Evolutionary conservation across 169 alveolate genomes (phyloP).

Genomic region (Amoebophrya sp.): DNA sequence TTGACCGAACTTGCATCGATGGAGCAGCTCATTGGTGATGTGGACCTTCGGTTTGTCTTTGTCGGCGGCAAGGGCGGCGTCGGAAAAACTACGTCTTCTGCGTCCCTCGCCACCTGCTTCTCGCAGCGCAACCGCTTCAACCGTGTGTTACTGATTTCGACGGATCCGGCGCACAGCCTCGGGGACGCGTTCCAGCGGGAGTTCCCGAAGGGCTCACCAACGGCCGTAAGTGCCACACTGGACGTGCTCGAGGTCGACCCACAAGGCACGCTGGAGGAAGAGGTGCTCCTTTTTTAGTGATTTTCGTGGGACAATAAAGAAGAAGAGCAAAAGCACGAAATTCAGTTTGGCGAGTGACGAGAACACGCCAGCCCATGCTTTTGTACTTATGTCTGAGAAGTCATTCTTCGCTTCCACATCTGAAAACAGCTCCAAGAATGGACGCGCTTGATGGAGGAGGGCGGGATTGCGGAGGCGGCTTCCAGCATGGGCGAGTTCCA

Average conservation of each 20-base stretch:
- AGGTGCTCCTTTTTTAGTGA: background rate
- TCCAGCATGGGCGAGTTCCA: slow-evolving; percentile 10
- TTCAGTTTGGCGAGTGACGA: background rate
- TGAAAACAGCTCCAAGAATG: background rate
- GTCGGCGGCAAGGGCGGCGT: slow-evolving; percentile 91
- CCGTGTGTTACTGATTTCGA: slow-evolving; percentile 63
- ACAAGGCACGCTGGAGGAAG: background rate
- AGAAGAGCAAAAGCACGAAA: background rate
- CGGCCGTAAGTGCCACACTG: background rate
- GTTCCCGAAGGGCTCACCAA: background rate
- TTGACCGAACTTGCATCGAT: too few relatives aligned
- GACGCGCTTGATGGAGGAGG: background rate
- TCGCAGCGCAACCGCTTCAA: slow-evolving; percentile 32
- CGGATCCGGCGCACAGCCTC: slow-evolving; percentile 86
- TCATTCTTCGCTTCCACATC: background rate
- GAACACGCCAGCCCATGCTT: too few relatives aligned
- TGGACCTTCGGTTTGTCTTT: slow-evolving; percentile 62
- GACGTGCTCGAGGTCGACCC: slow-evolving; percentile 19
- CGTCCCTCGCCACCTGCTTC: slow-evolving; percentile 57
- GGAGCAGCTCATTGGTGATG: slow-evolving; percentile 4
- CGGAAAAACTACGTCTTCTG: slow-evolving; percentile 76
- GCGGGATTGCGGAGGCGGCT: background rate
- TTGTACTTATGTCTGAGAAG: too few relatives aligned
- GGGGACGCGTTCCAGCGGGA: slow-evolving; percentile 61
- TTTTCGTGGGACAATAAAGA: background rate